Evolutionary conservation across 768 basidiomycete species (phyloP).

Genomic region (Trametes gibbosa): DNA sequence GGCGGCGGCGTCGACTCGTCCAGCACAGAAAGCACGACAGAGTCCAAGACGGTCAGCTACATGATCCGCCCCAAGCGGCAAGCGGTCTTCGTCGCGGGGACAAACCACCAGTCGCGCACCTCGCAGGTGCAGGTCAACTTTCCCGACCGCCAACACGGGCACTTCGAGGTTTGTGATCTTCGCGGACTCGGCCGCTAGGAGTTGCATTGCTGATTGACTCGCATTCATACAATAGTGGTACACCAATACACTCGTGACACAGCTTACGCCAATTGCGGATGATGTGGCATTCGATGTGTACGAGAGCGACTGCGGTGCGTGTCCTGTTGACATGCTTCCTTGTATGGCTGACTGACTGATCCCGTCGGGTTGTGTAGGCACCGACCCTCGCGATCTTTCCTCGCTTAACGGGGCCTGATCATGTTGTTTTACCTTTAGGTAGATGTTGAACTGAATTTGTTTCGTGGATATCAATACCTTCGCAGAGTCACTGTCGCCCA

Average conservation of each 20-base stretch:
- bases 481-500: too few relatives aligned
- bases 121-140: conserved; percentile 8
- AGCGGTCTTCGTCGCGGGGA: conserved; percentile 2
- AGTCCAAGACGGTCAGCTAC: background rate
- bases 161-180: background rate
- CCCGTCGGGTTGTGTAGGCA: too few relatives aligned
- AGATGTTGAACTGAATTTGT: too few relatives aligned
- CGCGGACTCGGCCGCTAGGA: too few relatives aligned
- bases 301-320: background rate
- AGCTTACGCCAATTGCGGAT: background rate
- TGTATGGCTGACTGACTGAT: too few relatives aligned
- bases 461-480: too few relatives aligned
- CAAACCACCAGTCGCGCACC: background rate
- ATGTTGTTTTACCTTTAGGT: too few relatives aligned
- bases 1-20: background rate
- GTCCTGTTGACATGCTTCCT: background rate
- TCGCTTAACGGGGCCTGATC: too few relatives aligned
- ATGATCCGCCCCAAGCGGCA: background rate
- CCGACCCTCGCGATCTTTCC: too few relatives aligned
- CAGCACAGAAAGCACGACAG: background rate
- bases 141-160: background rate
- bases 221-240: background rate
- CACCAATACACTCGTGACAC: background rate
- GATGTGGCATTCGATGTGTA: background rate
- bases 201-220: background rate